phyloP scores from a whole-genome alignment of 768 basidiomycete genomes.

The Xerocomus brunneocitrinus region DNA sequence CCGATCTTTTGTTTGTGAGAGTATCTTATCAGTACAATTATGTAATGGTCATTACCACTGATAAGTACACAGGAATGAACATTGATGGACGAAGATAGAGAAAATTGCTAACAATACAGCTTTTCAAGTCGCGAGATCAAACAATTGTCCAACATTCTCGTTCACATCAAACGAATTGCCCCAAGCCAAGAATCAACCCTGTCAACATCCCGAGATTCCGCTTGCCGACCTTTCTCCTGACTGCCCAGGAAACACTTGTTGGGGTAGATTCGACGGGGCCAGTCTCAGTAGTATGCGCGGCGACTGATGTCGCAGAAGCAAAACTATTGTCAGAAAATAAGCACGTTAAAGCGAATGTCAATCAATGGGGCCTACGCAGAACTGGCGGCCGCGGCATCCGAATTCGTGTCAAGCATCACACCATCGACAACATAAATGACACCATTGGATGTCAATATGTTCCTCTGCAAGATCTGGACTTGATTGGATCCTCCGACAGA shows the following conservation, averaged over 20 bases:
- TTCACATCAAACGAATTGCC: constrained; percentile 10
- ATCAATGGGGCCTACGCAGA: constrained; percentile 45
- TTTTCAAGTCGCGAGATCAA: neutral
- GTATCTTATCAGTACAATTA: constrained; percentile 20
- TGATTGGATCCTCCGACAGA: constrained; percentile 38
- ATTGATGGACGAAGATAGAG: too few relatives aligned
- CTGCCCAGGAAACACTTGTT: neutral
- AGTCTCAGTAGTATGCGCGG: constrained; percentile 37
- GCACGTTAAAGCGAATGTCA: neutral
- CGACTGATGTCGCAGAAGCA: constrained; percentile 47
- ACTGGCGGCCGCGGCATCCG: constrained; percentile 41
- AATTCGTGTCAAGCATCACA: constrained; percentile 45
- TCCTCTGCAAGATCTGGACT: constrained; percentile 52
- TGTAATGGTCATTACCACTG: neutral
- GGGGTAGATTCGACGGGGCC: constrained; percentile 32
- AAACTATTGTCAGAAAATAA: constrained; percentile 20
- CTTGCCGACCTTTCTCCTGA: neutral
- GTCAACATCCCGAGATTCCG: constrained; percentile 6
- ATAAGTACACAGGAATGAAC: too few relatives aligned
- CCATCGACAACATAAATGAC: constrained; percentile 61
- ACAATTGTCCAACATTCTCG: neutral
- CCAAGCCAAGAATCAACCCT: constrained; percentile 1
- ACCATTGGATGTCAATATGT: constrained; percentile 62
- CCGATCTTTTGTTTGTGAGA: neutral
- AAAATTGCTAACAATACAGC: too few relatives aligned